Evolutionary conservation across 805 yeast genomes (phyloP).

Genomic region (Suhomyces tanzawaensis): DNA sequence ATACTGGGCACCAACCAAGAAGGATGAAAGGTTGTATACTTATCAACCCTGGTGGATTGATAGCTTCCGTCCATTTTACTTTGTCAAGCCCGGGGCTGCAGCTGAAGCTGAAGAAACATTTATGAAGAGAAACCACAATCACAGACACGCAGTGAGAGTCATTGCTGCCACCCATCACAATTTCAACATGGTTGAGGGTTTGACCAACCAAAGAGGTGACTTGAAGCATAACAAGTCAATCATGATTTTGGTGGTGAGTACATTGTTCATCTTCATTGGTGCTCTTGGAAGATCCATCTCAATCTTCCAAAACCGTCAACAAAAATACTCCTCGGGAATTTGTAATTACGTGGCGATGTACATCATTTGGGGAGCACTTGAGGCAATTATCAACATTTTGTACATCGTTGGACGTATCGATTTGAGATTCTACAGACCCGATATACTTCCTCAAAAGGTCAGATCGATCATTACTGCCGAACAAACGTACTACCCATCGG

Average conservation of each 20-base stretch:
- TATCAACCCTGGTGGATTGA: slow-evolving; percentile 27
- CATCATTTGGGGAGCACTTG: slow-evolving; percentile 20
- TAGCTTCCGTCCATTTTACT: slow-evolving; percentile 18
- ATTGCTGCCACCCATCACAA: slow-evolving; percentile 23
- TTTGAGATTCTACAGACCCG: slow-evolving; percentile 23
- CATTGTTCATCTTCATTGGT: slow-evolving; percentile 13
- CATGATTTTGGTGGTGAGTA: slow-evolving; percentile 8
- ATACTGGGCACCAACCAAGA: slow-evolving; percentile 20
- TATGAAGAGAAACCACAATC: slow-evolving; percentile 19
- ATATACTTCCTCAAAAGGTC: slow-evolving; percentile 15
- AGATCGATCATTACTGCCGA: slow-evolving; percentile 19
- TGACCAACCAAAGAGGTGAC: slow-evolving; percentile 17
- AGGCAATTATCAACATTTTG: slow-evolving; percentile 14
- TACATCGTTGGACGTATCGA: slow-evolving; percentile 20
- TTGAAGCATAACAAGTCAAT: slow-evolving; percentile 15
- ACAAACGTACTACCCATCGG: slow-evolving; percentile 27
- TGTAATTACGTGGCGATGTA: slow-evolving; percentile 14
- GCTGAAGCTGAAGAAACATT: slow-evolving; percentile 19
- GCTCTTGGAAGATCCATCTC: slow-evolving; percentile 11
- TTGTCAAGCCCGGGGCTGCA: slow-evolving; percentile 19
- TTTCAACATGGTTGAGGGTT: slow-evolving; percentile 15
- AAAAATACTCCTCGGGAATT: slow-evolving; percentile 3
- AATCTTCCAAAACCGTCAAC: slow-evolving; percentile 7
- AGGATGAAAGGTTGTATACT: slow-evolving; percentile 20
- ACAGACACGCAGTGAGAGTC: slow-evolving; percentile 21